phyloP scores from a whole-genome alignment of 108 stramenopile genomes.

The Fragilaria crotonensis region DNA sequence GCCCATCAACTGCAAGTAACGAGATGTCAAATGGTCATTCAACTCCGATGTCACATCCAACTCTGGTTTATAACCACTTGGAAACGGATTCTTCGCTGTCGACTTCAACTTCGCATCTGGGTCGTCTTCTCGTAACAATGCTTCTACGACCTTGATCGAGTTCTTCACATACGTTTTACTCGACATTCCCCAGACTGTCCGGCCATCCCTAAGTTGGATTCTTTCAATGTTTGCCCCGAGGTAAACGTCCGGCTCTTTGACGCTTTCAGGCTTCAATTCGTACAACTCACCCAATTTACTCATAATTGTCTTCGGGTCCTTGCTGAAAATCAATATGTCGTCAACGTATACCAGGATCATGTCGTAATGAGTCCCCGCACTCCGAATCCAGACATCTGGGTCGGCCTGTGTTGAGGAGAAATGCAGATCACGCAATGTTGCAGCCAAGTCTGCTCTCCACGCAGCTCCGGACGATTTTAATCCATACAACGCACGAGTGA shows the following conservation, averaged over 20 bases:
- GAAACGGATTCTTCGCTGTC: conserved; percentile 12
- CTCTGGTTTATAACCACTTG: conserved; percentile 13
- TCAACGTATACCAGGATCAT: conserved; percentile 18
- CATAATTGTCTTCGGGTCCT: conserved; percentile 11
- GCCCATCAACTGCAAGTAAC: conserved; percentile 23
- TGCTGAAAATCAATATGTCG: conserved; percentile 8
- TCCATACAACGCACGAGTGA: conserved; percentile 39
- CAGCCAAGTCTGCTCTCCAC: conserved; percentile 3
- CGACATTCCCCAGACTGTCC: conserved; percentile 2
- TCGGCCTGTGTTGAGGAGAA: conserved; percentile 24
- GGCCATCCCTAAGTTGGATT: conserved; percentile 1
- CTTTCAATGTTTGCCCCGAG: conserved; percentile 19
- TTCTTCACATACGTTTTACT: conserved; percentile 13
- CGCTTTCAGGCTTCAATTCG: conserved; percentile 9
- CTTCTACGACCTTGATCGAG: conserved; percentile 2
- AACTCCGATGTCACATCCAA: conserved; percentile 5
- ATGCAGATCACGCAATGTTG: conserved; percentile 1
- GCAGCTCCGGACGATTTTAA: conserved; percentile 11
- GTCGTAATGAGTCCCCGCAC: conserved; percentile 11
- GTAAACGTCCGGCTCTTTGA: conserved; percentile 1
- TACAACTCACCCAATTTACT: conserved; percentile 1
- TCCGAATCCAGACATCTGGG: conserved; percentile 23
- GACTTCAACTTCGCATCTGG: neutral
- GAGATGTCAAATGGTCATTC: conserved; percentile 3
- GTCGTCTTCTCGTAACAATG: conserved; percentile 15